phyloP scores from a whole-genome alignment of 2,329 filamentous ascomycete species.

The Nakataea oryzae region DNA sequence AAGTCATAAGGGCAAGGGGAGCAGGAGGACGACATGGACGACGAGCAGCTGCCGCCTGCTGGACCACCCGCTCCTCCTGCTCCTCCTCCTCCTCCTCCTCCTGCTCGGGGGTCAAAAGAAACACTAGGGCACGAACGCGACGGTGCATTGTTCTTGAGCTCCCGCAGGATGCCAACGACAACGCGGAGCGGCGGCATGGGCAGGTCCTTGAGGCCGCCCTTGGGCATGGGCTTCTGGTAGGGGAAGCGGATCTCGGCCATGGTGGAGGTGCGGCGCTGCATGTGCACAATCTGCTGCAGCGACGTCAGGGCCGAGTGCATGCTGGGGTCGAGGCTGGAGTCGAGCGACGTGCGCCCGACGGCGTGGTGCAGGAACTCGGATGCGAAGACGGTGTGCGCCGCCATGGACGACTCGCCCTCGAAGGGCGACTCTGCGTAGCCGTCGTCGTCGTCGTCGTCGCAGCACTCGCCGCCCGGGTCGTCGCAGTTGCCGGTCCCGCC shows the following conservation, averaged over 20 bases:
- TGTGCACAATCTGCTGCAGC: conserved; percentile 39
- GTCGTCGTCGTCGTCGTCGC: conserved; percentile 15
- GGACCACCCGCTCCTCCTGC: too few species aligned
- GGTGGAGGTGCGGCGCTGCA: conserved; percentile 32
- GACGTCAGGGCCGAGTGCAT: conserved; percentile 42
- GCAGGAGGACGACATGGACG: not conserved
- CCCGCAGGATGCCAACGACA: conserved; percentile 36
- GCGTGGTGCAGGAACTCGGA: conserved; percentile 42
- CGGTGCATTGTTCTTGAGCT: conserved; percentile 28
- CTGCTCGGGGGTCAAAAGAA: not conserved
- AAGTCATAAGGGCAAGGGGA: not conserved
- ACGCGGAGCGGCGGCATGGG: conserved; percentile 41
- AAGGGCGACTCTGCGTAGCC: conserved; percentile 30
- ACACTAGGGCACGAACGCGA: not conserved
- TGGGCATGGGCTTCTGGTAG: conserved; percentile 32
- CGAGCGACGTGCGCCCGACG: conserved; percentile 35
- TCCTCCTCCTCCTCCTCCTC: not conserved
- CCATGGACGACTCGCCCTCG: conserved; percentile 36
- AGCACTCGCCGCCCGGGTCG: not conserved
- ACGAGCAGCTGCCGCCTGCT: too few species aligned
- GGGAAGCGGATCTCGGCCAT: conserved; percentile 31
- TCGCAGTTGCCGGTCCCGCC: too few species aligned
- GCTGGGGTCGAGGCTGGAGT: conserved; percentile 30
- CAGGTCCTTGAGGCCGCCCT: conserved; percentile 37
- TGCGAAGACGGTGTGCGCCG: conserved; percentile 41